These are phyloP conservation scores for Tremella mesenterica DNA, from an alignment of 768 basidiomycete genomes.

Conservation along the genomic window DNA sequence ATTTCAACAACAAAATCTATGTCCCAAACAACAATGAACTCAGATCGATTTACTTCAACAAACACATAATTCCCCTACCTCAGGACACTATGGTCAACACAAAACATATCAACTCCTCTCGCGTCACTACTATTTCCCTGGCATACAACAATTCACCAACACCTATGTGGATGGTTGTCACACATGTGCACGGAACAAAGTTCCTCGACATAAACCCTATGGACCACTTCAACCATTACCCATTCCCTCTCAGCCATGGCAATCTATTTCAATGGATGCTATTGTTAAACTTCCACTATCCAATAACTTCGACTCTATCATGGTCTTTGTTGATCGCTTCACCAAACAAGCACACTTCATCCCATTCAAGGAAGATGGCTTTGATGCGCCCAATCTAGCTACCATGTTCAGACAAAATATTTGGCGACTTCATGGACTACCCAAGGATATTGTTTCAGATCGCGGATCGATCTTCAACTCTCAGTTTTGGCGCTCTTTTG, in stretches of 20 bases:
- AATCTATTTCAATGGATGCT: slow-evolving; percentile 46
- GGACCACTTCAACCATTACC: background rate
- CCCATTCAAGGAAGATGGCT: slow-evolving; percentile 41
- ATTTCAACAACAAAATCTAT: background rate
- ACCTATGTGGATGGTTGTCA: background rate
- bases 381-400: background rate
- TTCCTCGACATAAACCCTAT: background rate
- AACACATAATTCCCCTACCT: too few species aligned
- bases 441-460: slow-evolving; percentile 2
- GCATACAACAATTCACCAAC: background rate
- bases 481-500: slow-evolving; percentile 43
- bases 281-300: slow-evolving; percentile 39
- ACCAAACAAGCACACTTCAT: slow-evolving; percentile 49
- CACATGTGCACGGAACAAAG: background rate
- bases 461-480: slow-evolving; percentile 7
- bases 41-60: background rate
- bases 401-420: background rate
- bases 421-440: background rate
- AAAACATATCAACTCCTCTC: background rate
- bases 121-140: background rate
- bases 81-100: background rate
- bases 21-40: background rate
- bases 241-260: slow-evolving; percentile 32
- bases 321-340: slow-evolving; percentile 46
- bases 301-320: slow-evolving; percentile 44